These are phyloP conservation scores for Cladophialophora immunda DNA, from an alignment of 2,329 filamentous ascomycete genomes.

Conservation along the genomic window DNA sequence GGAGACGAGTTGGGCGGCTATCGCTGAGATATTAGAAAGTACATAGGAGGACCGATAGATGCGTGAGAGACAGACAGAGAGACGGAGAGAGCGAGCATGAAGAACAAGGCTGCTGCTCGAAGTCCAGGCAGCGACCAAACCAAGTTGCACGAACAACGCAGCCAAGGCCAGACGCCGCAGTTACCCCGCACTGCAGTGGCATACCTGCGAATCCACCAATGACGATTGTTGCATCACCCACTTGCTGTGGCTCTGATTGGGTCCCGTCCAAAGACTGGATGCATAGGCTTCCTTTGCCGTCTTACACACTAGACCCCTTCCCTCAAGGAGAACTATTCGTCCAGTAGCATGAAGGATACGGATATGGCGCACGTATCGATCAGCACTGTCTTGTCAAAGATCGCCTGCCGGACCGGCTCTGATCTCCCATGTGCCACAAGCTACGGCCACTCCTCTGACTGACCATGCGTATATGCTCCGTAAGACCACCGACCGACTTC, in stretches of 20 bases:
- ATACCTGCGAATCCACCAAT: background rate
- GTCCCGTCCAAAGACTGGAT: background rate
- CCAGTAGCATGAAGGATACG: too few relatives aligned
- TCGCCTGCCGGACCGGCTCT: too few relatives aligned
- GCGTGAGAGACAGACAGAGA: background rate
- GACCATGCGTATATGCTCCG: too few relatives aligned
- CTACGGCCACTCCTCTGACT: too few relatives aligned
- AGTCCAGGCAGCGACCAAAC: constrained; percentile 19
- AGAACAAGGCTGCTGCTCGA: constrained; percentile 10
- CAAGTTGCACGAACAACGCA: constrained; percentile 7
- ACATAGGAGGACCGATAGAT: constrained; percentile 10
- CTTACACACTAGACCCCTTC: too few relatives aligned
- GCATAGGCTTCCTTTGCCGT: background rate
- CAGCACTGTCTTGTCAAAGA: too few relatives aligned
- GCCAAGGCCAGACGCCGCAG: background rate
- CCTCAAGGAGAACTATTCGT: too few relatives aligned
- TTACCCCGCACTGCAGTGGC: background rate
- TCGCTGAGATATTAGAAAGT: constrained; percentile 1
- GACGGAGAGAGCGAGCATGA: constrained; percentile 3
- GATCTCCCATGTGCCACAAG: too few relatives aligned
- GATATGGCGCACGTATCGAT: too few relatives aligned
- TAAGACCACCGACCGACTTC: too few relatives aligned
- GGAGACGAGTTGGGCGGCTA: background rate
- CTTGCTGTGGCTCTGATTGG: background rate
- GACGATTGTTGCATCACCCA: background rate